Conservation (phyloP, 169 alveolate species). For the Plasmodium yoelii region DNA sequence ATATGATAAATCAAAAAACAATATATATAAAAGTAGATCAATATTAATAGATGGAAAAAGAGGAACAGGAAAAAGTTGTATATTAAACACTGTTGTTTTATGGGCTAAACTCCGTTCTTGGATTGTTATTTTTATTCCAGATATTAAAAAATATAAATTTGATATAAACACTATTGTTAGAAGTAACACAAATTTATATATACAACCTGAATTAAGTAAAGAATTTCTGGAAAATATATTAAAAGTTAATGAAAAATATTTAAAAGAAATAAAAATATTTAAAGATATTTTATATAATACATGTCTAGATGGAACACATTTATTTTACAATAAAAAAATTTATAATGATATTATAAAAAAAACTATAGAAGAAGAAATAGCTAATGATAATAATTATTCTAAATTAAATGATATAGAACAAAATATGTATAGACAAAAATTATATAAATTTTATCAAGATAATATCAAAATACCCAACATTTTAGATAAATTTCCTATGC, state of each 20-base stretch:
- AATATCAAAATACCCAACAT: conserved; percentile 51
- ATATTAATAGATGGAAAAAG: conserved; percentile 84
- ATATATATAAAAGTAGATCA: conserved; percentile 31
- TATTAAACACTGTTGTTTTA: conserved; percentile 81
- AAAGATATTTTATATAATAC: conserved; percentile 72
- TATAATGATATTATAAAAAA: conserved; percentile 82
- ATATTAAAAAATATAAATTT: conserved; percentile 80
- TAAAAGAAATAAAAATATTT: conserved; percentile 70
- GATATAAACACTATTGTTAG: conserved; percentile 84
- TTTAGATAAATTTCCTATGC: conserved; percentile 80
- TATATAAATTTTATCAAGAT: conserved; percentile 47
- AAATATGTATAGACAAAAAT: conserved; percentile 34
- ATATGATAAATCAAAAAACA: background rate
- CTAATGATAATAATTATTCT: conserved; percentile 76
- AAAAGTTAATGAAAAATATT: conserved; percentile 75
- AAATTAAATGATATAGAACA: conserved; percentile 71
- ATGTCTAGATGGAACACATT: conserved; percentile 85
- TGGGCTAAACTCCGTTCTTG: conserved; percentile 86
- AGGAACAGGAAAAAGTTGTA: conserved; percentile 86
- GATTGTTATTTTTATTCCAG: conserved; percentile 84
- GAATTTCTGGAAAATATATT: conserved; percentile 81
- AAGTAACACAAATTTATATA: conserved; percentile 84
- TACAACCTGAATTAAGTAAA: conserved; percentile 86
- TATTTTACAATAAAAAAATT: conserved; percentile 80
- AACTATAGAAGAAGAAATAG: conserved; percentile 81